phyloP scores from a whole-genome alignment of 2,329 filamentous ascomycete species.

The Trichoderma gracile region DNA sequence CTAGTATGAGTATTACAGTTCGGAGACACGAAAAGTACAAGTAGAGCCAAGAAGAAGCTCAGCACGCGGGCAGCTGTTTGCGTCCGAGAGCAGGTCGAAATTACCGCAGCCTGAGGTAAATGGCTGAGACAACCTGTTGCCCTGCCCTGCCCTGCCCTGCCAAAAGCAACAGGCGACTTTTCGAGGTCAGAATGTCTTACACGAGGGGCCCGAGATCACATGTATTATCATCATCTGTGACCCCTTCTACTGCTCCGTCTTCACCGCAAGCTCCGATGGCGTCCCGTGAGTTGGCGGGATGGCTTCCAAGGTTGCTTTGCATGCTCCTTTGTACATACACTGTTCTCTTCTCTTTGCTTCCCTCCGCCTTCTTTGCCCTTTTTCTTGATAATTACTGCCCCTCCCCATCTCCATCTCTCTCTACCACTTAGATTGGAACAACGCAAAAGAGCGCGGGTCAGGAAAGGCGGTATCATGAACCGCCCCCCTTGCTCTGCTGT shows the following conservation, averaged over 20 bases:
- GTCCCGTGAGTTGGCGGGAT: not conserved
- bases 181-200: not conserved
- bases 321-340: not conserved
- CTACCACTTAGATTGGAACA: not conserved
- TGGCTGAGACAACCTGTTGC: not conserved
- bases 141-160: not conserved
- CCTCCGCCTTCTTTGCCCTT: not conserved
- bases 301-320: not conserved
- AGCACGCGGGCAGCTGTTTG: not conserved
- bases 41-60: too few relatives aligned
- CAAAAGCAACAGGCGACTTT: not conserved
- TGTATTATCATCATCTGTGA: too few relatives aligned
- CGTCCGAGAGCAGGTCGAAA: conserved; percentile 1
- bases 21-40: too few relatives aligned
- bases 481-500: conserved; percentile 15
- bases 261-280: conserved; percentile 2
- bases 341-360: too few relatives aligned
- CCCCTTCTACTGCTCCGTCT: not conserved
- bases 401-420: not conserved
- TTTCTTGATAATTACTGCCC: too few relatives aligned
- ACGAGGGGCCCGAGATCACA: too few relatives aligned
- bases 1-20: too few relatives aligned
- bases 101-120: conserved; percentile 20
- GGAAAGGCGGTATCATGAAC: conserved; percentile 21
- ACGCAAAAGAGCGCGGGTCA: conserved; percentile 3